Percentiles rank a stretch among this genome's conserved stretches.
Evolutionary conservation across 108 stramenopile genomes (phyloP).

Genomic region (Tribonema minus): DNA sequence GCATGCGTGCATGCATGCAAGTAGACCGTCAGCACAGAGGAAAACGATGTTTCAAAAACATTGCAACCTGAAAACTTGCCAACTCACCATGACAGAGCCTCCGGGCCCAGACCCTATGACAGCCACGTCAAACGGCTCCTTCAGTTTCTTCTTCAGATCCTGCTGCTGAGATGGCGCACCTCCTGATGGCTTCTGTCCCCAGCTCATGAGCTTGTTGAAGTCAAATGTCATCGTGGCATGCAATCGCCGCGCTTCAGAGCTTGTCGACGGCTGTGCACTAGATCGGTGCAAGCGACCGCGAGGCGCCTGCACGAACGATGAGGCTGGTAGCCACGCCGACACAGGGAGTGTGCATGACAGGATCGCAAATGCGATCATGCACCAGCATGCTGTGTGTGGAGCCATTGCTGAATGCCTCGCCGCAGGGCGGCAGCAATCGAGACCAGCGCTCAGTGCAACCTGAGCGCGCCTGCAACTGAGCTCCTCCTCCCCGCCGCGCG

Average conservation of each 20-base stretch:
- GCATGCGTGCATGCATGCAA: background rate
- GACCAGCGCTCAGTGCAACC: too few relatives aligned
- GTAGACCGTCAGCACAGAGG: background rate
- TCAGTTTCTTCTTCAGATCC: background rate
- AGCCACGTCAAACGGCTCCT: conserved; percentile 25
- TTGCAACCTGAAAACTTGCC: background rate
- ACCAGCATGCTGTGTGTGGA: too few relatives aligned
- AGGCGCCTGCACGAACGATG: too few relatives aligned
- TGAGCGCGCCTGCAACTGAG: too few relatives aligned
- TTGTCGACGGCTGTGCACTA: background rate
- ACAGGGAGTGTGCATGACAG: too few relatives aligned
- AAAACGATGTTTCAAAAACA: background rate
- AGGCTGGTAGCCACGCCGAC: too few relatives aligned
- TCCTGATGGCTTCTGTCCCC: background rate
- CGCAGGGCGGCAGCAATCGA: too few relatives aligned
- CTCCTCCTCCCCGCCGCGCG: too few relatives aligned
- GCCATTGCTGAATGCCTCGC: too few relatives aligned
- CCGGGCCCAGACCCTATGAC: conserved; percentile 42
- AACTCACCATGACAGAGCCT: conserved; percentile 43
- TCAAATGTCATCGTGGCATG: background rate
- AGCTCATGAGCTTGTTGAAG: background rate
- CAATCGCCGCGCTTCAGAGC: background rate
- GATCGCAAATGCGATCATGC: too few relatives aligned
- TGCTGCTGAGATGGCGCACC: background rate
- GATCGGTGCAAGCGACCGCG: too few relatives aligned